Conservation (phyloP, 345 rosid genomes). For the Theobroma cacao region DNA sequence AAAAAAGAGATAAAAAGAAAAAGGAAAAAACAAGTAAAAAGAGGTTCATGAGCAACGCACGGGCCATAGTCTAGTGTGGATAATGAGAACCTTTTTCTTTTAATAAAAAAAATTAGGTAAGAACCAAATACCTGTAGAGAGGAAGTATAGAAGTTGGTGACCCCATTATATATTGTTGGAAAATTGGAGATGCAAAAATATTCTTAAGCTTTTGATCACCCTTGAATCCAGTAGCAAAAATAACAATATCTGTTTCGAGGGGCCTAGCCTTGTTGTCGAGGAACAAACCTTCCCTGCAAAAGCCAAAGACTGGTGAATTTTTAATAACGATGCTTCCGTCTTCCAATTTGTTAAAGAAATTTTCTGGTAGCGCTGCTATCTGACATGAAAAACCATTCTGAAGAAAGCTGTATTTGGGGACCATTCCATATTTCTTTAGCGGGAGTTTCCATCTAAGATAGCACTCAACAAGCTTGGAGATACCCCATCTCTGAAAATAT, state of each 20-base stretch:
- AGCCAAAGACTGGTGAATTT: constrained; percentile 16
- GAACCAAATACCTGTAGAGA: constrained; percentile 19
- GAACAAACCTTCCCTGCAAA: constrained; percentile 23
- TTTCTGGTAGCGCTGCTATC: constrained; percentile 5
- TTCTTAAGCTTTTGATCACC: constrained; percentile 20
- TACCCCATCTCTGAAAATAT: constrained; percentile 24
- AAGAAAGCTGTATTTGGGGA: constrained; percentile 18
- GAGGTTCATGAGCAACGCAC: too few relatives aligned
- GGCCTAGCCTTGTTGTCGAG: constrained; percentile 6
- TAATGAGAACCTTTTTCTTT: too few relatives aligned
- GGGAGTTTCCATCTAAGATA: constrained; percentile 25
- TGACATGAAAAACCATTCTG: not conserved
- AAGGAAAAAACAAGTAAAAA: too few relatives aligned
- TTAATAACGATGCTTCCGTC: constrained; percentile 28
- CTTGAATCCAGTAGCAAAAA: constrained; percentile 27
- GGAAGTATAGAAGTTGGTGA: constrained; percentile 7
- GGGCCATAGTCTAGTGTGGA: too few relatives aligned
- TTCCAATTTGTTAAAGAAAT: constrained; percentile 25
- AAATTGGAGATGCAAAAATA: constrained; percentile 21
- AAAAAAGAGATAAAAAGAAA: too few relatives aligned
- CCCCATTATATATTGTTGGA: constrained; percentile 12
- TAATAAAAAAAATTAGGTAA: too few relatives aligned
- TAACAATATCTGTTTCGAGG: constrained; percentile 15
- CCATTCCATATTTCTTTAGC: constrained; percentile 23
- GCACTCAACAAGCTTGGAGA: constrained; percentile 20